A percentile compares a stretch with the other conserved stretches of the same genome.
Conservation (phyloP, 257 asterid genomes). For the Marsdenia floribunda region DNA sequence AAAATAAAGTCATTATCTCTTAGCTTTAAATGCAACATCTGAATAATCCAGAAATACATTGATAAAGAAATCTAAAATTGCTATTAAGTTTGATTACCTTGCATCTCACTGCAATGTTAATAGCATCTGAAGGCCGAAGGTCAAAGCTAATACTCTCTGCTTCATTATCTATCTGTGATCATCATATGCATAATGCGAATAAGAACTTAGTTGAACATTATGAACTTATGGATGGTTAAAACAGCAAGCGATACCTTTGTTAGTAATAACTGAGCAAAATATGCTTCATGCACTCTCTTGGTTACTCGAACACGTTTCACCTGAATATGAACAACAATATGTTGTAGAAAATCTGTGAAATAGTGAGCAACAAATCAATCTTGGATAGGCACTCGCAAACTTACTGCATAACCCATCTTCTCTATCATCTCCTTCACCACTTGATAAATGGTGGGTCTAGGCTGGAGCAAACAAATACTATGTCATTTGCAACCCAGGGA, state of each 20-base stretch:
- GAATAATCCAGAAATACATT: neutral
- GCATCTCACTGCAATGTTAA: slow-evolving; percentile 95
- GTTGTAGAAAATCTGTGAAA: neutral
- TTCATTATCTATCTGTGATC: slow-evolving; percentile 62
- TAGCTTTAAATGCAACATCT: neutral
- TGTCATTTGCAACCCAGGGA: slow-evolving; percentile 3
- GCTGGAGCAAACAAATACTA: slow-evolving; percentile 41
- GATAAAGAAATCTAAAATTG: neutral
- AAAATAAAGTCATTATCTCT: neutral
- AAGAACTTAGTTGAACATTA: neutral
- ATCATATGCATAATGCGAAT: neutral
- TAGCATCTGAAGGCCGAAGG: slow-evolving; percentile 97
- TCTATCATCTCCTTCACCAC: slow-evolving; percentile 90
- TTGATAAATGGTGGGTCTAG: slow-evolving; percentile 93
- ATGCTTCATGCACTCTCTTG: slow-evolving; percentile 95
- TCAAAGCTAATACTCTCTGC: slow-evolving; percentile 67
- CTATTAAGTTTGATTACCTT: slow-evolving; percentile 43
- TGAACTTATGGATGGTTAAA: neutral
- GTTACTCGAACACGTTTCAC: slow-evolving; percentile 92
- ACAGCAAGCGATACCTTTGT: slow-evolving; percentile 44
- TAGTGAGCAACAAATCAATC: slow-evolving; percentile 3
- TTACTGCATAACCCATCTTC: slow-evolving; percentile 90
- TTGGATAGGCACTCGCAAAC: slow-evolving; percentile 17
- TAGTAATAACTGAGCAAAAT: slow-evolving; percentile 81
- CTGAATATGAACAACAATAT: slow-evolving; percentile 28